Conservation (phyloP, 2,329 filamentous ascomycete genomes). For the Nectriaceae sp. region DNA sequence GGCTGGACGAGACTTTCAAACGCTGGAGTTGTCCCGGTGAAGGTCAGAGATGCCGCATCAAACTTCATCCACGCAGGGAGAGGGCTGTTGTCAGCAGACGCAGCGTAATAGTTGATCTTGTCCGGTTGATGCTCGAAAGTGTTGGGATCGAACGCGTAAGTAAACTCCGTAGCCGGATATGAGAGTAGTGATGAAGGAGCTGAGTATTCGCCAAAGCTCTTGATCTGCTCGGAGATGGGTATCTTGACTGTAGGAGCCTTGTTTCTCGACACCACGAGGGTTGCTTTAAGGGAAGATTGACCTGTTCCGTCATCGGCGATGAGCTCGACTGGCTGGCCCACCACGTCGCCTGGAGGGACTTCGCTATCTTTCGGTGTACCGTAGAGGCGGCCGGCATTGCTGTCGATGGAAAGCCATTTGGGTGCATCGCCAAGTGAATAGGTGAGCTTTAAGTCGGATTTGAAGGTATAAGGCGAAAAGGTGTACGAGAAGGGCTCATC, state of each 20-base stretch:
- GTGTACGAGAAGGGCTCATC: constrained; percentile 68
- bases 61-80: constrained; percentile 86
- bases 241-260: constrained; percentile 54
- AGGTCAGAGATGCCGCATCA: constrained; percentile 61
- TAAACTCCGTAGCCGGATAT: constrained; percentile 54
- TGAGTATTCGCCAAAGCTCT: constrained; percentile 59
- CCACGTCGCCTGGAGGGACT: constrained; percentile 51
- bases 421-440: constrained; percentile 71
- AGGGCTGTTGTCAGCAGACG: constrained; percentile 75
- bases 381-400: constrained; percentile 62
- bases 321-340: constrained; percentile 64
- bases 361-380: constrained; percentile 66
- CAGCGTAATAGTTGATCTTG: constrained; percentile 72
- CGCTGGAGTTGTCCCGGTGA: constrained; percentile 71
- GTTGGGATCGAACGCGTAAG: constrained; percentile 52
- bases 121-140: constrained; percentile 63
- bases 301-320: constrained; percentile 69
- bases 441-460: constrained; percentile 60
- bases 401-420: constrained; percentile 74
- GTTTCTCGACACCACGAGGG: constrained; percentile 67
- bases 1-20: constrained; percentile 63
- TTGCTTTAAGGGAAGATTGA: constrained; percentile 64
- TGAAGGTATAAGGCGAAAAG: constrained; percentile 75
- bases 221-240: constrained; percentile 60
- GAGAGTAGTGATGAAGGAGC: constrained; percentile 60